Percentiles rank a stretch among this genome's conserved stretches.
Conservation (phyloP, 176 grass and related monocot species). For the Dendrocalamus sinicus region DNA sequence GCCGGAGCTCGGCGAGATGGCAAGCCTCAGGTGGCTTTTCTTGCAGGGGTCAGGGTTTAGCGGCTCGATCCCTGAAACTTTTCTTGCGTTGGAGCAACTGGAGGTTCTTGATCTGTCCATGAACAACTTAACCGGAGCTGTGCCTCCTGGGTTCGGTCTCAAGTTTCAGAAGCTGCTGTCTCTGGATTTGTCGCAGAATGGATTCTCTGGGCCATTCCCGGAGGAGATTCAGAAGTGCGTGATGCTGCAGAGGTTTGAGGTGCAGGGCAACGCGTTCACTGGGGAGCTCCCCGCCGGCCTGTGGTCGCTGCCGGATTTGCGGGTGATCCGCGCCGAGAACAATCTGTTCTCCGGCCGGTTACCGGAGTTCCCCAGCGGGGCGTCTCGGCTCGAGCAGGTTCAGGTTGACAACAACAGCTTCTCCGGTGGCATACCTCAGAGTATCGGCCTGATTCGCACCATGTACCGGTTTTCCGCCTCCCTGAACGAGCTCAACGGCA, state of each 20-base stretch:
- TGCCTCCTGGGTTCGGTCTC: conserved; percentile 60
- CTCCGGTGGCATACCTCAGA: conserved; percentile 56
- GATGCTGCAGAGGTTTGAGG: conserved; percentile 68
- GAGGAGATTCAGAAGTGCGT: conserved; percentile 47
- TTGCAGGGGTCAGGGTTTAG: conserved; percentile 69
- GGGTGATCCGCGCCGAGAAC: conserved; percentile 63
- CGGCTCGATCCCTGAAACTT: conserved; percentile 52
- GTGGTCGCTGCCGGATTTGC: conserved; percentile 69
- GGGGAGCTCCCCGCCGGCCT: conserved; percentile 63
- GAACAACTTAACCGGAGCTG: conserved; percentile 61
- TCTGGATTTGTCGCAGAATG: conserved; percentile 67
- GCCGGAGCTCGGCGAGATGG: conserved; percentile 52
- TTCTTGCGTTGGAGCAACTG: conserved; percentile 55
- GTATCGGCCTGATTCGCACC: conserved; percentile 61
- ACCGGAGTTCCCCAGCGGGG: conserved; percentile 41
- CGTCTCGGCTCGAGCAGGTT: conserved; percentile 70
- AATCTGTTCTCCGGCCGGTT: conserved; percentile 62
- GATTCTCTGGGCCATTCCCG: conserved; percentile 63
- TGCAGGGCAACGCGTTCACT: conserved; percentile 68
- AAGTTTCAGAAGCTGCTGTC: conserved; percentile 53
- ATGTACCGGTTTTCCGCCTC: conserved; percentile 83
- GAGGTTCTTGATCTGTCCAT: conserved; percentile 69
- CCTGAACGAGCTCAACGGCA: conserved; percentile 58
- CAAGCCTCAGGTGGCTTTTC: conserved; percentile 56
- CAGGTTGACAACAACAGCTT: conserved; percentile 81